Conservation (phyloP, 805 yeast genomes). For the Candida chilensis region DNA sequence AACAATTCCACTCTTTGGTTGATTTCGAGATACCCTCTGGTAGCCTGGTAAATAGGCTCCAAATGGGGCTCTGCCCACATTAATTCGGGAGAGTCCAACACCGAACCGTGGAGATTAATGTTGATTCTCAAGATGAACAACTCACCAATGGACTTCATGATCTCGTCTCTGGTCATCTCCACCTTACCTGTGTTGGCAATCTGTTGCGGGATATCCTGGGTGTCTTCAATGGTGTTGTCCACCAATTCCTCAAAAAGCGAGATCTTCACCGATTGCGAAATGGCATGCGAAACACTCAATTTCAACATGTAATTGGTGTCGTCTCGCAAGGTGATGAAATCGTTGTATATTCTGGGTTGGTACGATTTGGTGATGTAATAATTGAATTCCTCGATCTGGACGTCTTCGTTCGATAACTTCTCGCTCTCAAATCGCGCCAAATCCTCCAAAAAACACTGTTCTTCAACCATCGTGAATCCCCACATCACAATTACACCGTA, state of each 20-base stretch:
- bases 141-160: conserved; percentile 96
- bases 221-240: conserved; percentile 93
- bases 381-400: conserved; percentile 91
- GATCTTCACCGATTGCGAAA: conserved; percentile 92
- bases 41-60: conserved; percentile 96
- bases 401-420: conserved; percentile 83
- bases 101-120: conserved; percentile 78
- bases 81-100: conserved; percentile 91
- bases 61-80: conserved; percentile 99
- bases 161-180: conserved; percentile 87
- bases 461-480: conserved; percentile 89
- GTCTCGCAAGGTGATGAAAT: conserved; percentile 86
- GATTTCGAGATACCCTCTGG: conserved; percentile 90
- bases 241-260: conserved; percentile 93
- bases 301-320: conserved; percentile 88
- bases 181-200: conserved; percentile 93
- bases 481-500: conserved; percentile 96
- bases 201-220: conserved; percentile 94
- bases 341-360: conserved; percentile 93
- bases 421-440: conserved; percentile 89
- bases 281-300: conserved; percentile 88
- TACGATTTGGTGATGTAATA: conserved; percentile 90
- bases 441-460: conserved; percentile 69
- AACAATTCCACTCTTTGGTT: conserved; percentile 86
- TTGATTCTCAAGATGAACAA: conserved; percentile 80